Percentiles rank a stretch among this genome's conserved stretches.
Conservation (phyloP, 108 stramenopile genomes). For the Fistulifera pelliculosa region DNA sequence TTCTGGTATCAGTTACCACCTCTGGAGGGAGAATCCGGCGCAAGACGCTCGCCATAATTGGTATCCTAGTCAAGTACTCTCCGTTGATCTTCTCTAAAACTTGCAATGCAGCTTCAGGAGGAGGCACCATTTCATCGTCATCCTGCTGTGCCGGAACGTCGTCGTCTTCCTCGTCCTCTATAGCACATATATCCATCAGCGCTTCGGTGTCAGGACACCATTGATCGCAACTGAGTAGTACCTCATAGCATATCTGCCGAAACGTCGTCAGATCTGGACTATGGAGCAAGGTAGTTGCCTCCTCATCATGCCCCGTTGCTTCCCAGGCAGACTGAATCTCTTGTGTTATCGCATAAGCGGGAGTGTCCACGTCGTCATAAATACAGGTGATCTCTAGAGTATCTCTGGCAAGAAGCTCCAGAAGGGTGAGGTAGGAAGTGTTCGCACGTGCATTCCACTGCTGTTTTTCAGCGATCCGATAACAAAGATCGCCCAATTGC, state of each 20-base stretch:
- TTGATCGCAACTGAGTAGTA: conserved; percentile 45
- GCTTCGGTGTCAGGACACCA: conserved; percentile 53
- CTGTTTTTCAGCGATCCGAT: conserved; percentile 37
- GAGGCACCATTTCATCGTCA: conserved; percentile 29
- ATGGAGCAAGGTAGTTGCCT: conserved; percentile 25
- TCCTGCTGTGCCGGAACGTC: conserved; percentile 11
- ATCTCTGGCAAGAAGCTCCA: conserved; percentile 41
- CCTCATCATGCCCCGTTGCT: conserved; percentile 38
- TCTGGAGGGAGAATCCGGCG: conserved; percentile 41
- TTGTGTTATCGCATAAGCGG: conserved; percentile 26
- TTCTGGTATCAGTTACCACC: conserved; percentile 26
- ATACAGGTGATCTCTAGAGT: conserved; percentile 26
- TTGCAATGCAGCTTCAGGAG: conserved; percentile 37
- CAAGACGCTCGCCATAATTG: conserved; percentile 33
- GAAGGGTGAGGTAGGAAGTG: conserved; percentile 36
- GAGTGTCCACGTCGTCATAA: conserved; percentile 35
- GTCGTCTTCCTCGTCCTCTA: conserved; percentile 25
- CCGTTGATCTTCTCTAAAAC: conserved; percentile 49
- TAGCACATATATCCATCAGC: conserved; percentile 41
- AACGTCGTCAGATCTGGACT: conserved; percentile 26
- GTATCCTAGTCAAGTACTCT: conserved; percentile 27
- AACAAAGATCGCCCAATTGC: conserved; percentile 28
- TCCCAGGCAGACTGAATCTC: conserved; percentile 37
- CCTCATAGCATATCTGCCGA: conserved; percentile 51
- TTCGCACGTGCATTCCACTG: conserved; percentile 43